Percentiles rank a stretch among this genome's conserved stretches.
phyloP scores from a whole-genome alignment of 805 yeast genomes.

The Cyberlindnera japonica region DNA sequence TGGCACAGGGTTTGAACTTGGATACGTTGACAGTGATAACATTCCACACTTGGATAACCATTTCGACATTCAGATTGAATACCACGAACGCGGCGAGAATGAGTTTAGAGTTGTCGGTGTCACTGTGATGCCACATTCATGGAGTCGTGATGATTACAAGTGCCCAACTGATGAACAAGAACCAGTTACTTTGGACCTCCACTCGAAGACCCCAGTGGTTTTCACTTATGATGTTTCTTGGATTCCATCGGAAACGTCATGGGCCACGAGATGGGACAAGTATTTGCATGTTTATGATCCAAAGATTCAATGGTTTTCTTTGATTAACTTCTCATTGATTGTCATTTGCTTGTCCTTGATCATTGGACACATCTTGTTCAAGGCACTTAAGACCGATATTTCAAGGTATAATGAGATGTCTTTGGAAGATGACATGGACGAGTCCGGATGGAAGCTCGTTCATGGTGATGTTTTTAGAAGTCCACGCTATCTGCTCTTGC shows the following conservation, averaged over 20 bases:
- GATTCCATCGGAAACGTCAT: slow-evolving; percentile 63
- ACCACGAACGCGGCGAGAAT: slow-evolving; percentile 67
- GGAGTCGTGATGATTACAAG: slow-evolving; percentile 37
- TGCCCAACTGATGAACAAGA: slow-evolving; percentile 30
- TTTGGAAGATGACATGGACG: slow-evolving; percentile 82
- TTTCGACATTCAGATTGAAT: slow-evolving; percentile 73
- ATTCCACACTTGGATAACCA: slow-evolving; percentile 73
- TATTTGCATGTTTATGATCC: slow-evolving; percentile 90
- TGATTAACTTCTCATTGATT: slow-evolving; percentile 79
- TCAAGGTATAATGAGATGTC: slow-evolving; percentile 85
- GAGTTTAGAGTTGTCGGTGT: slow-evolving; percentile 89
- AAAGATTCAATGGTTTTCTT: slow-evolving; percentile 92
- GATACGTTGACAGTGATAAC: slow-evolving; percentile 56
- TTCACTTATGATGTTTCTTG: slow-evolving; percentile 86
- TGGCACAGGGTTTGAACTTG: slow-evolving; percentile 79
- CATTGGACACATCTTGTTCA: slow-evolving; percentile 71
- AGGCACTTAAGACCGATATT: slow-evolving; percentile 82
- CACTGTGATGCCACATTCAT: slow-evolving; percentile 66
- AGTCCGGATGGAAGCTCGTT: slow-evolving; percentile 94
- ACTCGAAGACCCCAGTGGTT: slow-evolving; percentile 52
- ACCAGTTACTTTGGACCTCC: slow-evolving; percentile 48
- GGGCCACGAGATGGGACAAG: slow-evolving; percentile 99
- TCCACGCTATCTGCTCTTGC: slow-evolving; percentile 64
- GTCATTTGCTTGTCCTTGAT: slow-evolving; percentile 73
- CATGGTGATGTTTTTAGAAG: slow-evolving; percentile 94